Evolutionary conservation across 768 basidiomycete genomes (phyloP), one percentile per base, ranked within the genome.

Genomic region (Crucibulum laeve): DNA sequence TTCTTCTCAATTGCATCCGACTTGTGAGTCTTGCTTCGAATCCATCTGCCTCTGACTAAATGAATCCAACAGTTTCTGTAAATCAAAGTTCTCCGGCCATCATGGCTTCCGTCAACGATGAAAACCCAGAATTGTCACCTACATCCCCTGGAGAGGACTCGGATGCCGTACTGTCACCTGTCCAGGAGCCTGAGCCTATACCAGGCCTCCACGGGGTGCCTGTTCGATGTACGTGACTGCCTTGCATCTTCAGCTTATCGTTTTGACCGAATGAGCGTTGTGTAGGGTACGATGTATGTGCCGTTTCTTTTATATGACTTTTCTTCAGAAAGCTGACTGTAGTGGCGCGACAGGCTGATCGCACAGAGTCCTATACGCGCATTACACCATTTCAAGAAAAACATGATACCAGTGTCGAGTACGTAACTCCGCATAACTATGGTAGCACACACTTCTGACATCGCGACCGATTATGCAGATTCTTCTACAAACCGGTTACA

Each of bases 401-500:
- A 55, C 75, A 81, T 58, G 89, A 91, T 57, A 87, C 89, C 18
- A 87, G 80, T 50, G 75, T 91, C 49, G 90, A 91, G 88, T 89
- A 53, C 53, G 83, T 69, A n/a, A n/a, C n/a, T n/a, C n/a, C n/a
- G n/a, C n/a, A n/a, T n/a, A n/a, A n/a, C n/a, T n/a, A n/a, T n/a
- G n/a, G n/a, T n/a, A n/a, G n/a, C n/a, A n/a, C n/a, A n/a, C n/a
- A n/a, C n/a, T n/a, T n/a, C n/a, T n/a, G n/a, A n/a, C n/a, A n/a
- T n/a, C n/a, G n/a, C 22, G 39, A 41, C 32, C 13, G 23, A 10
- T 8, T 17, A 25, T 28, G n/a, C 40, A 91, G 88, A 54, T 92
- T 91, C 67, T 87, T 92, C 60, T 92, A 87, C 68, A 88, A 84
- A 45, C 90, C 89, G 3, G 67, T 88, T 25, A 92, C 90, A 0